Evolutionary conservation across 495 filamentous ascomycete genomes (phyloP).

Genomic region (Thermochaetoides thermophila): DNA sequence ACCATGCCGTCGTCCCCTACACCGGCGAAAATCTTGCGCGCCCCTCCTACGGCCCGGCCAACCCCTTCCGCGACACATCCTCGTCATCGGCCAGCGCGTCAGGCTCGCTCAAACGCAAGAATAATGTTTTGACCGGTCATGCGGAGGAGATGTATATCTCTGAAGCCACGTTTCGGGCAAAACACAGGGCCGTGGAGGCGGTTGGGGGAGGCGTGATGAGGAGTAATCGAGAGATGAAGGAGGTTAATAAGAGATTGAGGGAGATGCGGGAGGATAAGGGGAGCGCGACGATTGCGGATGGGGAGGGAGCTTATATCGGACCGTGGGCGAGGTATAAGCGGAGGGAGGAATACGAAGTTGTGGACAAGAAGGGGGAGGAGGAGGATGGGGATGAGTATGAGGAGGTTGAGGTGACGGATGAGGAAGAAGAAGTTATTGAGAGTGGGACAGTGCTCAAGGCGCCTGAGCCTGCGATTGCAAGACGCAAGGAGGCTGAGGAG

Average conservation of each 20-base stretch:
- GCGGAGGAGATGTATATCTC: constrained; percentile 81
- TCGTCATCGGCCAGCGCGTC: constrained; percentile 1
- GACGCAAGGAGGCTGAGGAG: constrained; percentile 41
- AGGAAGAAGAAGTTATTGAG: constrained; percentile 39
- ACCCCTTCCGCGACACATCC: constrained; percentile 61
- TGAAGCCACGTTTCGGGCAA: constrained; percentile 71
- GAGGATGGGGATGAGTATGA: constrained; percentile 70
- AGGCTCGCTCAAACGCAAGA: constrained; percentile 52
- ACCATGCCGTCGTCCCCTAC: constrained; percentile 49
- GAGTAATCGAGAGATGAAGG: constrained; percentile 38
- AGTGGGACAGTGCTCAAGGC: constrained; percentile 38
- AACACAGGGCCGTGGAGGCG: constrained; percentile 61
- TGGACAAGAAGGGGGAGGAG: constrained; percentile 37
- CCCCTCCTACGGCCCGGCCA: constrained; percentile 55
- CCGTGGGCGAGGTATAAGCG: constrained; percentile 87
- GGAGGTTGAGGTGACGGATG: constrained; percentile 40
- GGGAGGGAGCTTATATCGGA: constrained; percentile 73
- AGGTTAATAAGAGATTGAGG: constrained; percentile 46
- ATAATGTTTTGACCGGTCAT: constrained; percentile 79
- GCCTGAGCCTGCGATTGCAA: constrained; percentile 40
- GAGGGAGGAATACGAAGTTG: constrained; percentile 44
- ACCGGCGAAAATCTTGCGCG: constrained; percentile 51
- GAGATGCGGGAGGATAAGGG: constrained; percentile 70
- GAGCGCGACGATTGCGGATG: constrained; percentile 67
- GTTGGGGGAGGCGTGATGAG: constrained; percentile 18